Percentiles rank a stretch among this genome's conserved stretches.
phyloP scores from a whole-genome alignment of 2,329 filamentous ascomycete genomes.

The Scedosporium dehoogii region DNA sequence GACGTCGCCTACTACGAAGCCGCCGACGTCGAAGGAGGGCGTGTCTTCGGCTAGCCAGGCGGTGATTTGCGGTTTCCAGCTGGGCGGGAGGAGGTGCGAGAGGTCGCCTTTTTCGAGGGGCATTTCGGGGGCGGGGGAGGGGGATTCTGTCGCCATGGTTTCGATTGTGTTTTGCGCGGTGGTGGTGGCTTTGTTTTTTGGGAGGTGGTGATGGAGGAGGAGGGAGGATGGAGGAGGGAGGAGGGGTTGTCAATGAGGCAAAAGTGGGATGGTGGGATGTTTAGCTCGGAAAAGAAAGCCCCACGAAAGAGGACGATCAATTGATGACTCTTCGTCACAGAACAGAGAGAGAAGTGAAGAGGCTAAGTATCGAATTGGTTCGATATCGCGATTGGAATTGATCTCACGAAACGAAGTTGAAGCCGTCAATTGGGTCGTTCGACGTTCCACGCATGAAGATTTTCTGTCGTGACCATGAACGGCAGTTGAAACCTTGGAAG shows the following conservation, averaged over 20 bases:
- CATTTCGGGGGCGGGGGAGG: conserved; percentile 8
- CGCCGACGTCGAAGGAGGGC: conserved; percentile 92
- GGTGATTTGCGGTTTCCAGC: conserved; percentile 72
- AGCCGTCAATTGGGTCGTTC: background rate
- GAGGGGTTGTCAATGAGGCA: background rate
- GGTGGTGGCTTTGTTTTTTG: background rate
- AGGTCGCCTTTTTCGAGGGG: conserved; percentile 29
- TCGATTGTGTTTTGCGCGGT: background rate
- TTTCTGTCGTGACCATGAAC: background rate
- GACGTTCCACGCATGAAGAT: background rate
- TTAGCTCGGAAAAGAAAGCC: background rate
- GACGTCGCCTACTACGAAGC: conserved; percentile 81
- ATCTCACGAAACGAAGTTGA: background rate
- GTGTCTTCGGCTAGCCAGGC: conserved; percentile 94
- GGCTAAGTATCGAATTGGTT: background rate
- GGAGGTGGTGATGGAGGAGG: background rate
- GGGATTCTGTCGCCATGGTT: conserved; percentile 7
- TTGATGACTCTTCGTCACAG: background rate
- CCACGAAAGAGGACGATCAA: background rate
- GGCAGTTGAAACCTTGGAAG: background rate
- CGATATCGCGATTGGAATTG: no score
- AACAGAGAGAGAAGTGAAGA: background rate
- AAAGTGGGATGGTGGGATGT: background rate
- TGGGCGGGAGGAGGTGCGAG: conserved; percentile 68
- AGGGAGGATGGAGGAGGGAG: background rate